Base-by-base conservation (phyloP, 495 filamentous ascomycete species). In the Chaetomium tenue region DNA sequence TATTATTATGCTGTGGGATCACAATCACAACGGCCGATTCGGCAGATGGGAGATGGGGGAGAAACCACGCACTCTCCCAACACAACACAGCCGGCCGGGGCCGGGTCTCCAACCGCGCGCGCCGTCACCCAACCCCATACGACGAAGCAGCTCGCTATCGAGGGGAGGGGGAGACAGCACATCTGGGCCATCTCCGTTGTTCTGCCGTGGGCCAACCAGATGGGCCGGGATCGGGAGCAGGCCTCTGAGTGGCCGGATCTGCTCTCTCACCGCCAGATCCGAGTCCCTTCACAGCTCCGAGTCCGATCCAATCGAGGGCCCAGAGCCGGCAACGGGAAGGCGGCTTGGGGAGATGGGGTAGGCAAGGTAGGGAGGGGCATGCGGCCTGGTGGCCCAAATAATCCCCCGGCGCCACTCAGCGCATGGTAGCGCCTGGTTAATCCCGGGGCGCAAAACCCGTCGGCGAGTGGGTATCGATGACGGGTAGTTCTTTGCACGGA, bases 221-320 rank as follows among this genome's bases (percentile, higher is more conserved):
- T 25, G 54, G 18, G 22, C 16, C 6, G 11, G 22, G 6, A 23
- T 22, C 39, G 12, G 20, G 4, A 46, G 39, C 48, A 25, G 22
- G 48, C 48, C 48, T 22, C 2, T 52, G 48, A 58, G 37, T 61
- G 59, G 59, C 22, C 47, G 9, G 57, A 2, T n/a, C 18, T 42
- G 47, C 28, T 23, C 20, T 16, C 37, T 61, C 59, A 61, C 59
- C 59, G 59, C 59, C 59, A 61, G 30, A 44, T 52, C 22, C 30
- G 48, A 26, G 33, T 13, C 48, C 20, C n/a, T n/a, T 42, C 37
- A 1, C 37, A 52, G 44, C 28, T 39, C 30, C 5, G 48, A 25
- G 57, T 18, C 26, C 15, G 47, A 39, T 48, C 59, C 59, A 61
- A 28, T 59, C 42, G 46, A 30, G 16, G 23, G 40, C 9, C 16